Conservation (phyloP, 768 basidiomycete species). For the Leucocoprinus sp. region DNA sequence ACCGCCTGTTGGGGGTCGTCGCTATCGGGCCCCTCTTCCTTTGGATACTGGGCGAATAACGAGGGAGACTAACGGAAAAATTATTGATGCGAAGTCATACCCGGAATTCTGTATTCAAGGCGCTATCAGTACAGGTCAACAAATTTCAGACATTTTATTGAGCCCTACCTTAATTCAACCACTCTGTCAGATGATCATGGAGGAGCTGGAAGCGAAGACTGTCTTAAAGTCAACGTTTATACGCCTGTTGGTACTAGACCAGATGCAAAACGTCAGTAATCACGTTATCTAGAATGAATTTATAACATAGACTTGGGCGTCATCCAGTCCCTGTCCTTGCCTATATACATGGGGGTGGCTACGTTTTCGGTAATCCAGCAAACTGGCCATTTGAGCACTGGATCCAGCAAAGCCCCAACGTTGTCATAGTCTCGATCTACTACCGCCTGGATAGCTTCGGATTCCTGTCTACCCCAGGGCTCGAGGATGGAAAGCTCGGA, state of each 20-base stretch:
- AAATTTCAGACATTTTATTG: neutral
- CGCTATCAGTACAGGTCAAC: constrained; percentile 15
- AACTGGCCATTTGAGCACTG: constrained; percentile 63
- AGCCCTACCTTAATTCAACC: neutral
- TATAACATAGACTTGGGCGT: neutral
- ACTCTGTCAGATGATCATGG: constrained; percentile 42
- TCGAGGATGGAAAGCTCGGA: constrained; percentile 28
- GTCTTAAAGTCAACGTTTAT: constrained; percentile 58
- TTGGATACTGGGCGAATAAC: constrained; percentile 39
- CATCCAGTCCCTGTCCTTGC: constrained; percentile 35
- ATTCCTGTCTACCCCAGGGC: constrained; percentile 47
- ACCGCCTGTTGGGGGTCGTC: constrained; percentile 41
- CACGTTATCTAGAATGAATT: neutral
- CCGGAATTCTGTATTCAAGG: constrained; percentile 57
- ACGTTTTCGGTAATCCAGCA: constrained; percentile 49
- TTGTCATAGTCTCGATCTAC: constrained; percentile 58
- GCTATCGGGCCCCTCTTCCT: constrained; percentile 47
- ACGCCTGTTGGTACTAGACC: constrained; percentile 39
- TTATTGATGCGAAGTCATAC: constrained; percentile 45
- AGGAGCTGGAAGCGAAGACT: constrained; percentile 60
- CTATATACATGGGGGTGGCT: constrained; percentile 47
- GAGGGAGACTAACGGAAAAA: constrained; percentile 23
- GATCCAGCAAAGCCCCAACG: constrained; percentile 53
- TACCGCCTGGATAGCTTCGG: constrained; percentile 59
- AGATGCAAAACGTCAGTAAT: constrained; percentile 37